Conservation (phyloP, 176 grass and related monocot genomes). For the Luzula sylvatica region DNA sequence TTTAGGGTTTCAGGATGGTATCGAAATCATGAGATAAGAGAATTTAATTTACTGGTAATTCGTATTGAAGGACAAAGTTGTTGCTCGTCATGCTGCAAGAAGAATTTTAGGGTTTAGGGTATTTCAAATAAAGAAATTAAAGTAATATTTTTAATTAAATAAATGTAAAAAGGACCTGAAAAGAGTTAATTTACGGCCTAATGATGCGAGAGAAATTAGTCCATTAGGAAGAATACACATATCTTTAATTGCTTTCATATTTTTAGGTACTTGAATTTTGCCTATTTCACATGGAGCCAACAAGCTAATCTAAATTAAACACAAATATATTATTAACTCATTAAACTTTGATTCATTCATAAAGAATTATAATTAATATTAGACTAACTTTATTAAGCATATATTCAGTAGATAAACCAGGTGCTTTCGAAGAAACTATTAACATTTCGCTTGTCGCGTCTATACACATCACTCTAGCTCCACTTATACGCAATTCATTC, state of each 20-base stretch:
- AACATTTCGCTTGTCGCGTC: slow-evolving; percentile 56
- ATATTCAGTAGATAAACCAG: slow-evolving; percentile 55
- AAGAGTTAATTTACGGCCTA: slow-evolving; percentile 67
- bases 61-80: slow-evolving; percentile 60
- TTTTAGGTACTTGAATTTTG: slow-evolving; percentile 46
- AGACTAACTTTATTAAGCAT: slow-evolving; percentile 71
- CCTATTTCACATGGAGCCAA: slow-evolving; percentile 32
- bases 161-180: slow-evolving; percentile 38
- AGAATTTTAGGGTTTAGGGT: too few species aligned
- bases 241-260: slow-evolving; percentile 81
- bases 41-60: slow-evolving; percentile 83
- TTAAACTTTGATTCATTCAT: not conserved
- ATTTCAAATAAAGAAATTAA: too few species aligned
- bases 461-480: slow-evolving; percentile 80
- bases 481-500: slow-evolving; percentile 56
- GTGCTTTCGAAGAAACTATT: slow-evolving; percentile 52
- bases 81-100: slow-evolving; percentile 53
- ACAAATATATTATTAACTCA: slow-evolving; percentile 4
- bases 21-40: slow-evolving; percentile 28
- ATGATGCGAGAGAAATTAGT: slow-evolving; percentile 58
- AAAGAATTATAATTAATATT: not conserved
- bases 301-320: slow-evolving; percentile 53
- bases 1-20: not conserved
- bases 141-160: slow-evolving; percentile 3
- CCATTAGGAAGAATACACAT: slow-evolving; percentile 48